phyloP scores from a whole-genome alignment of 2,329 filamentous ascomycete species.

The Arthrobotrys musiformis region DNA sequence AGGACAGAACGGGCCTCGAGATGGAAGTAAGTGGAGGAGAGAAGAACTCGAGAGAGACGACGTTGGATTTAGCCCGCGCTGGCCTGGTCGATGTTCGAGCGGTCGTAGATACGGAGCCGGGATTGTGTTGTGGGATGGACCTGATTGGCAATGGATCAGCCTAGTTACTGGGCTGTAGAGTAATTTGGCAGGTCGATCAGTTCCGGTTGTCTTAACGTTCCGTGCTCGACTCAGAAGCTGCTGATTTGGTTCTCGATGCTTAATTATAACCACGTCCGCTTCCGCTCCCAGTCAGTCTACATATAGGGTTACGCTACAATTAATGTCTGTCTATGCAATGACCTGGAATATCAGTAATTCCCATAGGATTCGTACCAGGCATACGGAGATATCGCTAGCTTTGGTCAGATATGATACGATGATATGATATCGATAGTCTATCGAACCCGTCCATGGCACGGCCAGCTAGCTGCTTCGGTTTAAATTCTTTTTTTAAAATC shows the following conservation, averaged over 20 bases:
- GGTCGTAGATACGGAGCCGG: constrained; percentile 20
- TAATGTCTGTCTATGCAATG: no score
- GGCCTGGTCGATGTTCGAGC: background rate
- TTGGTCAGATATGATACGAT: background rate
- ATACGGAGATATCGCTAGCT: background rate
- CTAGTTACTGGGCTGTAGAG: constrained; percentile 45
- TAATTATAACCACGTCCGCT: no score
- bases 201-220: constrained; percentile 35
- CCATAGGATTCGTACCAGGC: no score
- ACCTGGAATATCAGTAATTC: background rate
- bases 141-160: constrained; percentile 56
- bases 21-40: background rate
- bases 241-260: background rate
- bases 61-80: constrained; percentile 35
- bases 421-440: no score
- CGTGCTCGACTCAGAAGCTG: constrained; percentile 27
- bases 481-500: constrained; percentile 9
- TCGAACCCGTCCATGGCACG: background rate
- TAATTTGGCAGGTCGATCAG: constrained; percentile 55
- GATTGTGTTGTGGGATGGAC: constrained; percentile 31
- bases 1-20: background rate
- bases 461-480: background rate
- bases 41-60: background rate
- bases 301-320: no score
- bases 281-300: no score